Evolutionary conservation across 2,329 filamentous ascomycete genomes (phyloP).

Genomic region (Aspergillus sergii): DNA sequence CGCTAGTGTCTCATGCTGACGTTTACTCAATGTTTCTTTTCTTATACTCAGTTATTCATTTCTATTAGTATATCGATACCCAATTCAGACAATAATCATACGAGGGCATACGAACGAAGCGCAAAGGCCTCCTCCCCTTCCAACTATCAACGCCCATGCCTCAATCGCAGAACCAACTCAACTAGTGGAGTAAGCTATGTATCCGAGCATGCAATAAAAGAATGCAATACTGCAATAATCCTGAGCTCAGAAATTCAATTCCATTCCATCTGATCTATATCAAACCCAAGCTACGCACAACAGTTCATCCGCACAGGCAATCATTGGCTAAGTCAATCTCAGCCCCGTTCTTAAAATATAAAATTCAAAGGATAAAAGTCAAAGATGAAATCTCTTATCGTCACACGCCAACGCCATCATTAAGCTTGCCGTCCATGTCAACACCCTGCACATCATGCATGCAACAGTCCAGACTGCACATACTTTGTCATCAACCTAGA

Average conservation of each 20-base stretch:
- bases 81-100: neutral
- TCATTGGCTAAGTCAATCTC: neutral
- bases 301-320: neutral
- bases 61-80: neutral
- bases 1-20: neutral
- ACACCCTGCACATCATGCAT: constrained; percentile 2
- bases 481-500: constrained; percentile 4
- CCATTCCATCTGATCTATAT: constrained; percentile 9
- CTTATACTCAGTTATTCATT: neutral
- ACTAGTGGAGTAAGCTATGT: neutral
- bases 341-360: neutral
- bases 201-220: constrained; percentile 1
- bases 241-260: neutral
- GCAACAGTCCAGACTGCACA: constrained; percentile 5
- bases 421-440: neutral
- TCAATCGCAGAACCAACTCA: neutral
- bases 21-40: neutral
- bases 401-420: neutral
- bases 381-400: neutral
- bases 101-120: neutral
- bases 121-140: neutral
- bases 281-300: neutral
- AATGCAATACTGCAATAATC: neutral
- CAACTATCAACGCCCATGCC: neutral
- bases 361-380: neutral